These are phyloP conservation scores for Rhodotorula graminis DNA, from an alignment of 768 basidiomycete genomes.

Conservation along the genomic window DNA sequence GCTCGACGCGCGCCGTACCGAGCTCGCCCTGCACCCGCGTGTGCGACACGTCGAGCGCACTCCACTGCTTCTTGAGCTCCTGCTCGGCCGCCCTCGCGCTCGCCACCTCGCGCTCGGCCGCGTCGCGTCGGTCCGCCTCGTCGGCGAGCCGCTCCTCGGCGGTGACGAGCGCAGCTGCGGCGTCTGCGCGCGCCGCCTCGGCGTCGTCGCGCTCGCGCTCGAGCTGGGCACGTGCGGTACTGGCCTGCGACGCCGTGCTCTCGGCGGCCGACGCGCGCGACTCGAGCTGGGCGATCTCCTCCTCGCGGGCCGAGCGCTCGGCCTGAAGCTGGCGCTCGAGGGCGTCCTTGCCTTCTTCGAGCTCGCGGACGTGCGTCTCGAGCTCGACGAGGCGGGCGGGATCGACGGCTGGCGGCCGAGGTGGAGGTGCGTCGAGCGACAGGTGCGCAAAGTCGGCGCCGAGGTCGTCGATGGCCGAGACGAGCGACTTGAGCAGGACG, in stretches of 20 bases:
- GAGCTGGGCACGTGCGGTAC: conserved; percentile 57
- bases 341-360: conserved; percentile 58
- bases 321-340: conserved; percentile 50
- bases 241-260: conserved; percentile 53
- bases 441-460: conserved; percentile 78
- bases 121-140: conserved; percentile 59
- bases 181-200: conserved; percentile 20
- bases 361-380: conserved; percentile 60
- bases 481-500: conserved; percentile 61
- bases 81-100: neutral
- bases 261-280: conserved; percentile 15
- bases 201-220: conserved; percentile 54
- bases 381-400: conserved; percentile 56
- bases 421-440: conserved; percentile 61
- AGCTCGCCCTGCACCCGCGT: conserved; percentile 18
- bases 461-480: conserved; percentile 71
- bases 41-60: neutral
- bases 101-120: conserved; percentile 53
- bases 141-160: conserved; percentile 42
- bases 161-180: conserved; percentile 39
- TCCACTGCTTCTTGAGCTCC: conserved; percentile 16
- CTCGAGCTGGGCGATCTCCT: conserved; percentile 33
- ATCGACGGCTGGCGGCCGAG: conserved; percentile 57
- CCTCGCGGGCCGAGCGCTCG: conserved; percentile 39
- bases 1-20: conserved; percentile 16